phyloP scores from a whole-genome alignment of 1,284 basidiomycete species.

The Rhodotorula sp. region DNA sequence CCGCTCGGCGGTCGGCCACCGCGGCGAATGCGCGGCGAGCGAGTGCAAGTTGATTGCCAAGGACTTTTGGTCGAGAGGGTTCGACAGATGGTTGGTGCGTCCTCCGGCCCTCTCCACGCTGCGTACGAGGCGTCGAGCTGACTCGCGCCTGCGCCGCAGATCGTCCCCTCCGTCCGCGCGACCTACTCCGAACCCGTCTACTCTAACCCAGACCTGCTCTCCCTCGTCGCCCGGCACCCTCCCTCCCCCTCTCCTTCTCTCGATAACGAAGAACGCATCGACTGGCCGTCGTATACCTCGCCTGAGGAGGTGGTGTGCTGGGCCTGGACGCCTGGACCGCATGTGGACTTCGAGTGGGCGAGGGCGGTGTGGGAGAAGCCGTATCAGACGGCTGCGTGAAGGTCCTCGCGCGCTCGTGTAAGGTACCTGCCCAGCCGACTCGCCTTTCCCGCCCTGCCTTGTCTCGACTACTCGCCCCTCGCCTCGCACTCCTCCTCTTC shows the following conservation, averaged over 20 bases:
- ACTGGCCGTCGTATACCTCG: slow-evolving; percentile 12
- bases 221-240: background rate
- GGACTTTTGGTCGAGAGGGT: slow-evolving; percentile 37
- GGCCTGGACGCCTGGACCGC: slow-evolving; percentile 21
- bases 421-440: background rate
- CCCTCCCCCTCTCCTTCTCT: background rate
- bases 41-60: slow-evolving; percentile 38
- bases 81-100: slow-evolving; percentile 32
- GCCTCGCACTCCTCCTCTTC: no score
- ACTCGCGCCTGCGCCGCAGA: background rate
- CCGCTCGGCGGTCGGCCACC: slow-evolving; percentile 14
- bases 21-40: slow-evolving; percentile 33
- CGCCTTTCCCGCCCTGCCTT: no score
- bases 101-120: background rate
- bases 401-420: background rate
- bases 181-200: slow-evolving; percentile 28
- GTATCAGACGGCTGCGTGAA: background rate
- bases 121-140: background rate
- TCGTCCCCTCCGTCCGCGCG: slow-evolving; percentile 35
- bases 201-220: slow-evolving; percentile 23
- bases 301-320: slow-evolving; percentile 25
- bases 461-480: no score
- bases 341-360: slow-evolving; percentile 26
- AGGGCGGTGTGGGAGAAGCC: slow-evolving; percentile 14
- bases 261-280: slow-evolving; percentile 2